Conservation (phyloP, 495 filamentous ascomycete species). For the Hapsidospora chrysogenum region DNA sequence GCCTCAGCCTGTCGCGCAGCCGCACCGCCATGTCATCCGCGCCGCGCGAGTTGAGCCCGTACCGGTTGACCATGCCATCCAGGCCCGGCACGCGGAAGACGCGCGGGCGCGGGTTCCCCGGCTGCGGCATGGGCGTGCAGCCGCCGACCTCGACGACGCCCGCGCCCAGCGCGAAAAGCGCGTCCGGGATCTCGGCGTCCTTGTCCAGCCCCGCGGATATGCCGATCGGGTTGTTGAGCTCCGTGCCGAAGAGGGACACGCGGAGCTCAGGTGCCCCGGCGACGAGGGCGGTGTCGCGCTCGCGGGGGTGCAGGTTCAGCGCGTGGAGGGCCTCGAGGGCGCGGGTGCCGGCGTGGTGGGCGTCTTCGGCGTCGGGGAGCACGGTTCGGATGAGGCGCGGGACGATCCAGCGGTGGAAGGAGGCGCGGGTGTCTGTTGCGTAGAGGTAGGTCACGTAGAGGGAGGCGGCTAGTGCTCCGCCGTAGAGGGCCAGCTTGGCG, state of each 20-base stretch:
- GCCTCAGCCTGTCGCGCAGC: slow-evolving; percentile 58
- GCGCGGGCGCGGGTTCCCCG: slow-evolving; percentile 70
- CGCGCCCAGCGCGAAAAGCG: slow-evolving; percentile 66
- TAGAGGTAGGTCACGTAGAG: slow-evolving; percentile 46
- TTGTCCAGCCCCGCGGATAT: slow-evolving; percentile 93
- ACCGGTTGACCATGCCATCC: slow-evolving; percentile 82
- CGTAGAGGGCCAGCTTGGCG: slow-evolving; percentile 34
- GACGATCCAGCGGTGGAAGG: slow-evolving; percentile 64
- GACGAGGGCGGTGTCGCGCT: slow-evolving; percentile 35
- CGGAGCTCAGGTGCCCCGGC: slow-evolving; percentile 12
- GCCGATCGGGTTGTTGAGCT: slow-evolving; percentile 68
- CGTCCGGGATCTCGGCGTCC: slow-evolving; percentile 69
- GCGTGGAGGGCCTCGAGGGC: slow-evolving; percentile 51
- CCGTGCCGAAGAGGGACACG: slow-evolving; percentile 58
- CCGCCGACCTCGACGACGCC: slow-evolving; percentile 83
- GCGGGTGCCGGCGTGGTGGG: slow-evolving; percentile 61
- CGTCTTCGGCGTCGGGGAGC: slow-evolving; percentile 76
- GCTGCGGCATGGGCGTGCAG: slow-evolving; percentile 68
- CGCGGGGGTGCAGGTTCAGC: slow-evolving; percentile 55
- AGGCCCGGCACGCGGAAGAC: slow-evolving; percentile 74
- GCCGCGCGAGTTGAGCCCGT: slow-evolving; percentile 83
- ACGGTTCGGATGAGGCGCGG: slow-evolving; percentile 55
- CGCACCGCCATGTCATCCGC: slow-evolving; percentile 71
- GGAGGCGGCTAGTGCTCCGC: slow-evolving; percentile 30
- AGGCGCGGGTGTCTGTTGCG: slow-evolving; percentile 77